Evolutionary conservation across 2,329 filamentous ascomycete species (phyloP).

Genomic region (Pseudogymnoascus sp.): DNA sequence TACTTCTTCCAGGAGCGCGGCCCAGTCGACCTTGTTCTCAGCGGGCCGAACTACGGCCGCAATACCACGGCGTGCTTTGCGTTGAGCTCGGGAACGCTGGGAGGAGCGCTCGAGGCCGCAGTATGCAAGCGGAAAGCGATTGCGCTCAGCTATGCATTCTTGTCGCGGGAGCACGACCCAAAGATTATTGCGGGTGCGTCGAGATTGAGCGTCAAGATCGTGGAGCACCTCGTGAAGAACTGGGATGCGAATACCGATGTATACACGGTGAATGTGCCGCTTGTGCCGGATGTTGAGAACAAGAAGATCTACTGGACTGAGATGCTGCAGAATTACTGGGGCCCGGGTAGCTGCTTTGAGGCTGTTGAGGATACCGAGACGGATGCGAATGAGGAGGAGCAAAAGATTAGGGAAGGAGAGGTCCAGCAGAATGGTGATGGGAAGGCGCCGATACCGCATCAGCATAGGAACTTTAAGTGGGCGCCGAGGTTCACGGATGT

Average conservation of each 20-base stretch:
- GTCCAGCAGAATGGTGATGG: constrained; percentile 32
- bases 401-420: constrained; percentile 60
- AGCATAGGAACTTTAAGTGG: constrained; percentile 92
- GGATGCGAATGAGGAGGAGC: constrained; percentile 62
- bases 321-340: constrained; percentile 89
- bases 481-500: constrained; percentile 80
- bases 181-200: constrained; percentile 71
- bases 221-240: constrained; percentile 68
- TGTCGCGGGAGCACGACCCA: constrained; percentile 74
- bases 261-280: constrained; percentile 86
- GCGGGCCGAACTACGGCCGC: constrained; percentile 74
- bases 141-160: constrained; percentile 86
- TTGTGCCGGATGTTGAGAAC: constrained; percentile 65
- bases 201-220: constrained; percentile 63
- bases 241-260: constrained; percentile 70
- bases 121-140: constrained; percentile 63
- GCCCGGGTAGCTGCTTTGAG: constrained; percentile 74
- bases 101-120: constrained; percentile 69
- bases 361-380: constrained; percentile 61
- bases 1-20: constrained; percentile 68
- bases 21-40: constrained; percentile 67
- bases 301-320: constrained; percentile 73
- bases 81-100: constrained; percentile 68
- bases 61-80: constrained; percentile 77
- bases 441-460: constrained; percentile 38